phyloP scores from a whole-genome alignment of 306 rosid genomes.

The Castanopsis chinensis region DNA sequence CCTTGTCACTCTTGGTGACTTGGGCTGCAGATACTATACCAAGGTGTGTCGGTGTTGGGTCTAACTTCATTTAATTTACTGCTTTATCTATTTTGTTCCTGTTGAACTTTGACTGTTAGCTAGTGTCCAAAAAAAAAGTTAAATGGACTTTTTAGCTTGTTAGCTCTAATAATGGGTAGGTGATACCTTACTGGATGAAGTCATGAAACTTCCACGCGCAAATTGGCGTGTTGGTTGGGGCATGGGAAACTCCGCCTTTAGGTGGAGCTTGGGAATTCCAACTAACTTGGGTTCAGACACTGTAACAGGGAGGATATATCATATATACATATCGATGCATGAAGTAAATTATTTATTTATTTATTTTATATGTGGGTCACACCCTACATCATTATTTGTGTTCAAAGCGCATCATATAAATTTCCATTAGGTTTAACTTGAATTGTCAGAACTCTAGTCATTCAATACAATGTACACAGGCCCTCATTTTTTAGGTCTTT shows the following conservation, averaged over 20 bases:
- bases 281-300: too few species aligned
- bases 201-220: neutral
- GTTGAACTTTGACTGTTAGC: neutral
- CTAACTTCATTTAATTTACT: neutral
- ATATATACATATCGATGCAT: too few species aligned
- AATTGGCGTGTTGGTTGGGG: neutral
- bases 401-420: neutral
- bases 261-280: too few species aligned
- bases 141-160: neutral
- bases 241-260: neutral
- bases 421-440: neutral
- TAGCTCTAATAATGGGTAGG: neutral
- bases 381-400: too few species aligned
- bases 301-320: too few species aligned
- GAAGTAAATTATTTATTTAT: too few species aligned
- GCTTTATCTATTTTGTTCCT: neutral
- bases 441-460: neutral
- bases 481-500: too few species aligned
- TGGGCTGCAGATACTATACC: conserved; percentile 89
- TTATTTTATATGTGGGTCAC: too few species aligned
- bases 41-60: conserved; percentile 45
- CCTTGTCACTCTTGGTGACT: conserved; percentile 89
- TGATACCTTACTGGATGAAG: neutral
- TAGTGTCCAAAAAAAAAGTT: neutral
- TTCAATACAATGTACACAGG: too few species aligned